Conservation (phyloP, 1,284 basidiomycete genomes). For the Apiotrichum montevideense region DNA sequence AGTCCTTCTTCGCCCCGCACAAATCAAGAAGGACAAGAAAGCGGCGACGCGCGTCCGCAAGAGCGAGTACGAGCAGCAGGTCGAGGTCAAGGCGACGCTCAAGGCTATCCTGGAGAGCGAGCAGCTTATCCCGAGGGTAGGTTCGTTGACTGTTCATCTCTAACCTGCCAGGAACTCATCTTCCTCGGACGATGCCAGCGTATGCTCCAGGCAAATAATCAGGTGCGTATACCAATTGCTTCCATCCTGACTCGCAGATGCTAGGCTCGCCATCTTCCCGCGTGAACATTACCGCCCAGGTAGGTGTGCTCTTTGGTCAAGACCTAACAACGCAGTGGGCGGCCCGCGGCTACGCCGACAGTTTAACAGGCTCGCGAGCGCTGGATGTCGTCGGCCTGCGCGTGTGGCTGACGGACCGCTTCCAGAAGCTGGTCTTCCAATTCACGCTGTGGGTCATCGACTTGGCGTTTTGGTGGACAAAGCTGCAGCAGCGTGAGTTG, state of each 20-base stretch:
- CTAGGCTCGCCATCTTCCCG: slow-evolving; percentile 78
- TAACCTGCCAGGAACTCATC: slow-evolving; percentile 59
- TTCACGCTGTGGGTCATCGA: slow-evolving; percentile 48
- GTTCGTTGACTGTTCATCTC: slow-evolving; percentile 5
- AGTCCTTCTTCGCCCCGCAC: slow-evolving; percentile 43
- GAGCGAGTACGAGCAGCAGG: slow-evolving; percentile 46
- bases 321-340: slow-evolving; percentile 41
- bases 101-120: slow-evolving; percentile 52
- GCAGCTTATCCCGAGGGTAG: slow-evolving; percentile 48
- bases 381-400: slow-evolving; percentile 36
- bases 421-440: slow-evolving; percentile 45
- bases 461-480: slow-evolving; percentile 45
- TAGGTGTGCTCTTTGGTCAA: slow-evolving; percentile 8
- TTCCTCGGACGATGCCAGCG: slow-evolving; percentile 79
- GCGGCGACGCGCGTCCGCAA: slow-evolving; percentile 19
- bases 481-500: slow-evolving; percentile 40
- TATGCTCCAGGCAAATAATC: slow-evolving; percentile 52
- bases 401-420: slow-evolving; percentile 42
- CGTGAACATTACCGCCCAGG: slow-evolving; percentile 70
- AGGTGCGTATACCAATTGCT: slow-evolving; percentile 48
- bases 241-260: slow-evolving; percentile 51
- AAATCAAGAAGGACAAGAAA: slow-evolving; percentile 33
- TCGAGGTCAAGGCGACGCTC: slow-evolving; percentile 49
- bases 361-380: slow-evolving; percentile 54
- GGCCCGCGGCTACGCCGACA: slow-evolving; percentile 46